Base-by-base conservation (phyloP, 306 rosid genomes). In the Ormosia emarginata region DNA sequence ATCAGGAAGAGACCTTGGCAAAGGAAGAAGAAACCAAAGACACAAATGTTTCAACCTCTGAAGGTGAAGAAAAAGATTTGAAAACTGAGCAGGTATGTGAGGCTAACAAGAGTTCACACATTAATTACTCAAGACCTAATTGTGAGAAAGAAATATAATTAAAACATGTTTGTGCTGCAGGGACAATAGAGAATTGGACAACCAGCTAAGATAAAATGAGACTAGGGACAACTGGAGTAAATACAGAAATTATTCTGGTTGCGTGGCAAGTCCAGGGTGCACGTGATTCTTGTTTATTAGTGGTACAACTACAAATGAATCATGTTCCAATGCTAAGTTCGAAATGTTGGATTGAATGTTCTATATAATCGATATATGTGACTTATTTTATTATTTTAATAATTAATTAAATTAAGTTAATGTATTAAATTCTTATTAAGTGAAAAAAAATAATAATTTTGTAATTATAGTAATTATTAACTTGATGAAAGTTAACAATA, bases 41-140 rank as follows among this genome's bases (percentile, higher is more conserved):
- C 37, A 15, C 66, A 52, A 65, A 43, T 53, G 85, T 74, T 74
- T 71, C 86, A 1, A 77, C 37, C 41, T 44, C 89, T 30, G 74
- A 71, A 74, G 67, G 56, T 41, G 88, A 83, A 80, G 81, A 67
- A 49, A 81, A 85, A 71, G 62, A 71, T 30, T 37, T 30, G 33
- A 71, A 69, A 44, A 43, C 15, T 32, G 76, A 86, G 47, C 78
- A 71, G 81, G 84, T 87, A 79, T 17, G 40, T 66, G 49, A 4
- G n/a, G 10, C 57, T 75, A 37, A 24, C 47, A 6, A 24, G 36
- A 2, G 8, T 61, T 57, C 0, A 8, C 33, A 44, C 8, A 39
- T 71, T 71, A 18, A 14, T 56, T 33, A 3, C 24, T 69, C 6
- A 5, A 14, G 56, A 46, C 3, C 14, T 5, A 4, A 40, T 9